Evolutionary conservation across 495 filamentous ascomycete genomes (phyloP), one percentile per base, ranked within the genome.

Genomic region (Trichoderma reesei): DNA sequence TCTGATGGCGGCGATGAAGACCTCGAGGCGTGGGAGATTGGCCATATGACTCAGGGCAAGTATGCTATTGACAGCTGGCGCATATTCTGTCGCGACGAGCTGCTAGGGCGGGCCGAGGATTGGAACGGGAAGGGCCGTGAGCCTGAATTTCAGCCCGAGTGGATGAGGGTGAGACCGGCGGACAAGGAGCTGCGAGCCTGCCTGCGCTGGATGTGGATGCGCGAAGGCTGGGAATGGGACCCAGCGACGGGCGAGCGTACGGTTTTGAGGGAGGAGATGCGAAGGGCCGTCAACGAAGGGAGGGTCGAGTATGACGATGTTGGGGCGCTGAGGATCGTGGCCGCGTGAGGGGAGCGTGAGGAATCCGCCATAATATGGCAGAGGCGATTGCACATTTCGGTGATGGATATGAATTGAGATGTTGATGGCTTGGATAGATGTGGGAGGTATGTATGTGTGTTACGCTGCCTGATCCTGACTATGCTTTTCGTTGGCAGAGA

Each of bases 31-130:
- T 96, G 91, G 88, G 93, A 98, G 68, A 86, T 96, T 64, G 92
- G 87, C 0, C 89, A 96, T 71, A 70, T 97, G 41, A 90, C 92
- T 0, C 87, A 89, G n/a, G 93, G 94, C 2, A 82, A 86, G 1
- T 98, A 98, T 73, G 90, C 92, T 0, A 74, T 96, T 42, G 93
- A 98, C 72, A 91, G 87, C 65, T 98, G 91, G 90, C 82, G 94
- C 4, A 96, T 97, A 63, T 97, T 97, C 72, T 96, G 91, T 69
- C 82, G 93, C 1, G 93, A 98, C 72, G 79, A 80, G 56, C 71
- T 96, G 38, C 79, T 91, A 2, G 86, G 83, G 0, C 64, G 83
- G 26, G 85, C 85, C 8, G 68, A 72, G 2, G 82, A 83, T 60
- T 89, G 86, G 83, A 85, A 82, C 66, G 87, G 87, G 4, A 70